Percentiles rank a stretch among this genome's conserved stretches.
These are phyloP conservation scores for Plasmopara muralis DNA, from an alignment of 352 stramenopile genomes.

Conservation along the genomic window DNA sequence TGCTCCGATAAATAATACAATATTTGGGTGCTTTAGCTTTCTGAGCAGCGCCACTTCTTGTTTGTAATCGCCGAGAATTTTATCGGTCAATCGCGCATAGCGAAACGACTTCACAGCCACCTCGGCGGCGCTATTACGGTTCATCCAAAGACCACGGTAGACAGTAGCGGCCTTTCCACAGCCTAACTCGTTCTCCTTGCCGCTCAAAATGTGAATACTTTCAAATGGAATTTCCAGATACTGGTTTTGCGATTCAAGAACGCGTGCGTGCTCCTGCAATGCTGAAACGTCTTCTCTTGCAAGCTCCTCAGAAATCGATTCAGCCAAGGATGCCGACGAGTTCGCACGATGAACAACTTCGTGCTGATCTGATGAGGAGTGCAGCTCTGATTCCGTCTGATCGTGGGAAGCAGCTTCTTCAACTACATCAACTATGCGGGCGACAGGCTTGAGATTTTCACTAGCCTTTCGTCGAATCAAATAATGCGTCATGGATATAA, in stretches of 20 bases:
- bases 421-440: slow-evolving; percentile 19
- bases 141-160: slow-evolving; percentile 84
- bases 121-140: slow-evolving; percentile 72
- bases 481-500: slow-evolving; percentile 78
- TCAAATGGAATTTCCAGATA: slow-evolving; percentile 86
- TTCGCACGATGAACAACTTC: slow-evolving; percentile 32
- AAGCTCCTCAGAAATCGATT: slow-evolving; percentile 41
- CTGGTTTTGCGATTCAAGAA: slow-evolving; percentile 81
- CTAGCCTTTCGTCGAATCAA: slow-evolving; percentile 59
- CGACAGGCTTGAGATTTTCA: slow-evolving; percentile 34
- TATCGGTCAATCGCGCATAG: slow-evolving; percentile 83
- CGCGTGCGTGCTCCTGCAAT: slow-evolving; percentile 70
- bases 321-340: slow-evolving; percentile 35
- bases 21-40: slow-evolving; percentile 87
- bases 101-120: slow-evolving; percentile 84
- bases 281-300: slow-evolving; percentile 57
- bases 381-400: slow-evolving; percentile 19
- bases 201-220: slow-evolving; percentile 79
- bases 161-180: slow-evolving; percentile 83
- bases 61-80: slow-evolving; percentile 81
- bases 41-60: slow-evolving; percentile 80
- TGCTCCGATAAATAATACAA: slow-evolving; percentile 87
- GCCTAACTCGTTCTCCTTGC: slow-evolving; percentile 84
- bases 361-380: slow-evolving; percentile 15
- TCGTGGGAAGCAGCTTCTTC: slow-evolving; percentile 24